phyloP scores from a whole-genome alignment of 2,329 filamentous ascomycete species.

The Xylariaceae sp. region DNA sequence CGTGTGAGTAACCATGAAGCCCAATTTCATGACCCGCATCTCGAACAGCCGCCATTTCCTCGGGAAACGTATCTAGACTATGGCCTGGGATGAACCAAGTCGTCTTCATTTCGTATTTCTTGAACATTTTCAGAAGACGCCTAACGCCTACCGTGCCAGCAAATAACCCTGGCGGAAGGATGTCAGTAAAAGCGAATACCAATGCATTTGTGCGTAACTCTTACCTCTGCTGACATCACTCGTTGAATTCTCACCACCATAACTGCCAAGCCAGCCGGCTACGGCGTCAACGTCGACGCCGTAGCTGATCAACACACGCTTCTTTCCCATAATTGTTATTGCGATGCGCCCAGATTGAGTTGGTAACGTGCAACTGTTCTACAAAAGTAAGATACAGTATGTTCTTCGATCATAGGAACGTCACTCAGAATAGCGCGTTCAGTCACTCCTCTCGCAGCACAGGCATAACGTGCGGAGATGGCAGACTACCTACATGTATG shows the following conservation, averaged over 20 bases:
- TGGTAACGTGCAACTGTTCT: too few species aligned
- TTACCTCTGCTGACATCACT: conserved; percentile 68
- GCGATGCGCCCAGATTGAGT: too few species aligned
- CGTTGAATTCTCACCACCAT: conserved; percentile 68
- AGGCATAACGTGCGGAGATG: background rate
- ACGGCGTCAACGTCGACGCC: conserved; percentile 75
- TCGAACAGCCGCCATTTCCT: conserved; percentile 58
- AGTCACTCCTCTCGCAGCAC: background rate
- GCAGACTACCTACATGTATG: too few species aligned
- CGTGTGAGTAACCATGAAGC: conserved; percentile 70
- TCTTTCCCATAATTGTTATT: conserved; percentile 4
- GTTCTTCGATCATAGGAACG: too few species aligned
- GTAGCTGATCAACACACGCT: conserved; percentile 41
- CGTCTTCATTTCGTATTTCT: conserved; percentile 52
- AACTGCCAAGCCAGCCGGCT: conserved; percentile 70
- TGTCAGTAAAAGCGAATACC: background rate
- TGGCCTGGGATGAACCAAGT: conserved; percentile 44
- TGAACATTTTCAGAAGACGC: conserved; percentile 60
- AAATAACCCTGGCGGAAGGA: conserved; percentile 43
- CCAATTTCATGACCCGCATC: conserved; percentile 60
- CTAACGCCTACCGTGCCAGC: conserved; percentile 64
- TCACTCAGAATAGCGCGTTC: background rate
- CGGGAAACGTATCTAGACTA: conserved; percentile 61
- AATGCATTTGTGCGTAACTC: background rate
- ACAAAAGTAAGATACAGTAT: too few species aligned